phyloP scores from a whole-genome alignment of 2,329 filamentous ascomycete genomes.

The Daldinia sp. region DNA sequence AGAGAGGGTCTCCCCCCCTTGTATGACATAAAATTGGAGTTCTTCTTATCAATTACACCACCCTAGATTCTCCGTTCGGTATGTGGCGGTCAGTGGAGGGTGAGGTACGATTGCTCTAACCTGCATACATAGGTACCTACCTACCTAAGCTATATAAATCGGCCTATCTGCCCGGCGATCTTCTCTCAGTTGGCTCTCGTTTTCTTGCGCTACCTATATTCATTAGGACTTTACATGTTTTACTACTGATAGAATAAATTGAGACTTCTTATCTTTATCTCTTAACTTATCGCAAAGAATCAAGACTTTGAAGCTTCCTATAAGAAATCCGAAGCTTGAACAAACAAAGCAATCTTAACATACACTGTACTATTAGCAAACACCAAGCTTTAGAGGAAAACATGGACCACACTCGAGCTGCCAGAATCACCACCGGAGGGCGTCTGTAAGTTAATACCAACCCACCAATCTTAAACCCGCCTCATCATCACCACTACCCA shows the following conservation, averaged over 20 bases:
- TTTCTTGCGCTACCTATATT: not conserved
- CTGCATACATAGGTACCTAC: not conserved
- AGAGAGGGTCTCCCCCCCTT: constrained; percentile 9
- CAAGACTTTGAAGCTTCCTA: not conserved
- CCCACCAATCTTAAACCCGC: not conserved
- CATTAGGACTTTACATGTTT: not conserved
- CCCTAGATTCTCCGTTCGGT: not conserved
- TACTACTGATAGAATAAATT: not conserved
- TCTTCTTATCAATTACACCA: constrained; percentile 12
- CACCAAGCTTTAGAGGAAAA: constrained; percentile 11
- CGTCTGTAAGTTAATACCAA: constrained; percentile 31
- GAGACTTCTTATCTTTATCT: not conserved
- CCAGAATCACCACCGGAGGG: constrained; percentile 23
- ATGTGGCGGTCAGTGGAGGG: constrained; percentile 32
- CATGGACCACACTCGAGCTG: constrained; percentile 32
- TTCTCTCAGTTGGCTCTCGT: not conserved
- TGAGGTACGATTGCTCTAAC: not conserved
- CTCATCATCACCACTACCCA: not conserved
- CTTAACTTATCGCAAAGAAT: not conserved
- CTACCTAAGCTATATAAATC: constrained; percentile 4
- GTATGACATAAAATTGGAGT: constrained; percentile 40
- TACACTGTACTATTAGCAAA: not conserved
- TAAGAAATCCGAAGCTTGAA: not conserved
- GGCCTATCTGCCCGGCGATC: constrained; percentile 4
- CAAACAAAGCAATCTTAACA: not conserved